Percentiles rank a stretch among this genome's conserved stretches.
These are phyloP conservation scores for Avena atlantica DNA, from an alignment of 176 grass and related monocot species.

Conservation along the genomic window DNA sequence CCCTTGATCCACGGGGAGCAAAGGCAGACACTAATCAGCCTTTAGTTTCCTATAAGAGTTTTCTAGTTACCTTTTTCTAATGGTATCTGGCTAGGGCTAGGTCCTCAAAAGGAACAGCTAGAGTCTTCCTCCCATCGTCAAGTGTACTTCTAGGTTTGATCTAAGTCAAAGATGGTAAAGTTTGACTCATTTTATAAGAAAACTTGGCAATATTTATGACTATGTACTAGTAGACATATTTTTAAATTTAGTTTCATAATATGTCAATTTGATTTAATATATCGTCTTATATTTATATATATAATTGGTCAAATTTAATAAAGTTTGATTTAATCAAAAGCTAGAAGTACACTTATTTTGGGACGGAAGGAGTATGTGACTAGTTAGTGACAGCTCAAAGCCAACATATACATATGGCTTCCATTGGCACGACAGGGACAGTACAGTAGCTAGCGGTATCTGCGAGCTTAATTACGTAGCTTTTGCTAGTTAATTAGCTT, in stretches of 20 bases:
- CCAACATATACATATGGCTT: not conserved
- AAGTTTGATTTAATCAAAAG: no score
- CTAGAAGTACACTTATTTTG: no score
- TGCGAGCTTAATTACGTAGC: not conserved
- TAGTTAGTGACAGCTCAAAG: not conserved
- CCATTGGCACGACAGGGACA: slow-evolving; percentile 12
- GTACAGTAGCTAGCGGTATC: not conserved
- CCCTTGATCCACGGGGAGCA: slow-evolving; percentile 19
- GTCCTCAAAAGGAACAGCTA: slow-evolving; percentile 11
- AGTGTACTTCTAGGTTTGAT: no score
- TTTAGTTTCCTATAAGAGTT: not conserved
- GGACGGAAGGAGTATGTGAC: not conserved
- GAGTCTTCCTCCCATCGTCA: no score
- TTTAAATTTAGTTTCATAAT: no score
- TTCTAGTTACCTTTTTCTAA: slow-evolving; percentile 8
- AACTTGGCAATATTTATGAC: no score
- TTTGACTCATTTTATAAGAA: no score
- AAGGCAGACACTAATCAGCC: not conserved
- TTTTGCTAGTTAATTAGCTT: slow-evolving; percentile 14
- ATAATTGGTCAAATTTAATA: no score
- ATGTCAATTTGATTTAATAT: no score
- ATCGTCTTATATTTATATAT: no score
- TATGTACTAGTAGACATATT: no score
- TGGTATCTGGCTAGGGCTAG: slow-evolving; percentile 9
- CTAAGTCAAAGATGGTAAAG: no score